Evolutionary conservation across 345 rosid species (phyloP), one percentile per base, ranked within the genome.

Genomic region (Arabis alpina): DNA sequence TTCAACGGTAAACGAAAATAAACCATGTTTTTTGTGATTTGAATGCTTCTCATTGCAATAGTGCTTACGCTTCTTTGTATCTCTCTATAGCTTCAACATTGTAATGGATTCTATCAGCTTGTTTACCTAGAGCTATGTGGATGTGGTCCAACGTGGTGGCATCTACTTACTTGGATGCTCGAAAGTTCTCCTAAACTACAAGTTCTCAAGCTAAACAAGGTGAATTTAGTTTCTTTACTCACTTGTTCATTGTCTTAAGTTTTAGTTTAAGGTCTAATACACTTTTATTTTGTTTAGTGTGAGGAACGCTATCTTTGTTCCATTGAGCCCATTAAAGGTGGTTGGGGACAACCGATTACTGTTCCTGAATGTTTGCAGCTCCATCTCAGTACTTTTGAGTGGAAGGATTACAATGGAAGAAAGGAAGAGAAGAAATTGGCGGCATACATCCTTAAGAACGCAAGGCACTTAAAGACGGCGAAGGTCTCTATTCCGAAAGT

Each of bases 181-280:
- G 4, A 15, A 27, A 39, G 10, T 50, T 70, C 51, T 51, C 67
- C 67, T 27, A 60, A 70, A 50, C 12, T 70, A 50, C 28, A 60
- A 16, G 60, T 58, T 70, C 67, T 70, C 42, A 60, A 40, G 44
- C 60, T 70, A n/a, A 0, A 7, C 10, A 7, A 12, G 24, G 66
- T 69, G 25, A 13, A 44, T 28, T 13, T 8, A 1, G 25, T 27
- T 28, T 66, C 12, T 16, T 10, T 56, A 2, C 3, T 15, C 13
- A 56, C 28, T 37, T 11, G 14, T 56, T 28, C 7, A 10, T 4
- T 15, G 61, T 19, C 23, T 19, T 19, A 19, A 19, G 23, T 19
- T 19, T 19, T 19, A 19, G 23, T 55, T n/a, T 36, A 5, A 37
- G 28, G 1, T 16, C 9, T 56, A 56, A 4, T 51, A 4, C 28